These are phyloP conservation scores for Fusarium oligoseptatum DNA, from an alignment of 2,329 filamentous ascomycete genomes.

Conservation along the genomic window DNA sequence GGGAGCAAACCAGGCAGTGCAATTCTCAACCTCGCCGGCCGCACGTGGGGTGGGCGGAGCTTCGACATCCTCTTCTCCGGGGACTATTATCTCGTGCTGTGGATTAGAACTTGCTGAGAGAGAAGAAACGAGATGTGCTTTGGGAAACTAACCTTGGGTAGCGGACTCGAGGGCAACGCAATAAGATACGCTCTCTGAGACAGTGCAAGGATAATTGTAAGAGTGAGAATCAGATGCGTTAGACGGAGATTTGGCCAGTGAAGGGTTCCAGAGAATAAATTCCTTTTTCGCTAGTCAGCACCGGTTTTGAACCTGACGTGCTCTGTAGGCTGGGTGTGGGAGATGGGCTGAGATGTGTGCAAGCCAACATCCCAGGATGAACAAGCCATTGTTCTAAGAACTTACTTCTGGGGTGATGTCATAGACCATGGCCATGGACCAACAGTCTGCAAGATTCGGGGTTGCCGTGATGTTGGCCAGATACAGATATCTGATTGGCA, in stretches of 20 bases:
- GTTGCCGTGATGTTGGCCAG: not conserved
- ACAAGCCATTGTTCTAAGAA: not conserved
- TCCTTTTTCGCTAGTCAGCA: not conserved
- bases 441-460: not conserved
- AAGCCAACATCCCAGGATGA: not conserved
- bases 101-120: not conserved
- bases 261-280: constrained; percentile 27
- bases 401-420: not conserved
- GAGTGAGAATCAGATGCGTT: constrained; percentile 1
- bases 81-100: not conserved
- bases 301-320: not conserved
- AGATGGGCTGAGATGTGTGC: not conserved
- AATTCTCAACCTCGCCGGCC: constrained; percentile 7
- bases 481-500: not conserved
- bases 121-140: not conserved
- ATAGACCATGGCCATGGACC: not conserved
- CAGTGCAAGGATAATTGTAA: constrained; percentile 14
- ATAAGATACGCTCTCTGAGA: constrained; percentile 15
- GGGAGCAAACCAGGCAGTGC: not conserved
- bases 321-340: not conserved
- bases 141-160: not conserved
- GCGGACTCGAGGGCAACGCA: constrained; percentile 8
- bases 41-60: constrained; percentile 7
- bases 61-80: not conserved
- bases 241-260: not conserved